phyloP scores from a whole-genome alignment of 106 monocot genomes.

The Allium sativum region DNA sequence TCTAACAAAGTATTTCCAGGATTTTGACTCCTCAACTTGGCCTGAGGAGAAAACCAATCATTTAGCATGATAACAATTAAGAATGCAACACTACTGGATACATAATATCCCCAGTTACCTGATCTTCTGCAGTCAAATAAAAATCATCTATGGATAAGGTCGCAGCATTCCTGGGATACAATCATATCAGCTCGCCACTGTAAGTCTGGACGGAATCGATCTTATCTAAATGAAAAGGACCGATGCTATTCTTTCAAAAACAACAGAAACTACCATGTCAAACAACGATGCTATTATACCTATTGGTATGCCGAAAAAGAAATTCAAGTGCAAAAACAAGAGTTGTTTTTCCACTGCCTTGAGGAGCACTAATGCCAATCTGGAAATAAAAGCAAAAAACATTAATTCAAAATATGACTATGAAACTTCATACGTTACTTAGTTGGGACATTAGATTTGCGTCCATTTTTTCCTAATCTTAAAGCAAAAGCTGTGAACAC shows the following conservation, averaged over 20 bases:
- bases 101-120: slow-evolving; percentile 31
- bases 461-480: no score
- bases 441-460: no score
- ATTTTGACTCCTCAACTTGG: slow-evolving; percentile 58
- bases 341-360: slow-evolving; percentile 97
- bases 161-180: slow-evolving; percentile 61
- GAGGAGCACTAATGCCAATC: slow-evolving; percentile 98
- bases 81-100: neutral
- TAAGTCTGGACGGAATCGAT: slow-evolving; percentile 9
- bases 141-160: slow-evolving; percentile 98
- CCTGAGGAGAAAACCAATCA: slow-evolving; percentile 24
- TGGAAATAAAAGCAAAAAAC: slow-evolving; percentile 9
- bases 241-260: slow-evolving; percentile 4
- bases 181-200: slow-evolving; percentile 6
- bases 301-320: slow-evolving; percentile 57
- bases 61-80: slow-evolving; percentile 3
- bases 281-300: slow-evolving; percentile 25
- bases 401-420: no score
- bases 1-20: slow-evolving; percentile 91
- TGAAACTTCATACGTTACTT: no score
- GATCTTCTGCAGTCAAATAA: slow-evolving; percentile 86
- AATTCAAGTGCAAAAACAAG: slow-evolving; percentile 88
- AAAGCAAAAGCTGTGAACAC: no score
- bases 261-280: neutral
- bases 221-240: slow-evolving; percentile 9